Percentiles rank a stretch among this genome's conserved stretches.
These are phyloP conservation scores for Hippophae gyantsensis DNA, from an alignment of 306 rosid genomes.

Conservation along the genomic window DNA sequence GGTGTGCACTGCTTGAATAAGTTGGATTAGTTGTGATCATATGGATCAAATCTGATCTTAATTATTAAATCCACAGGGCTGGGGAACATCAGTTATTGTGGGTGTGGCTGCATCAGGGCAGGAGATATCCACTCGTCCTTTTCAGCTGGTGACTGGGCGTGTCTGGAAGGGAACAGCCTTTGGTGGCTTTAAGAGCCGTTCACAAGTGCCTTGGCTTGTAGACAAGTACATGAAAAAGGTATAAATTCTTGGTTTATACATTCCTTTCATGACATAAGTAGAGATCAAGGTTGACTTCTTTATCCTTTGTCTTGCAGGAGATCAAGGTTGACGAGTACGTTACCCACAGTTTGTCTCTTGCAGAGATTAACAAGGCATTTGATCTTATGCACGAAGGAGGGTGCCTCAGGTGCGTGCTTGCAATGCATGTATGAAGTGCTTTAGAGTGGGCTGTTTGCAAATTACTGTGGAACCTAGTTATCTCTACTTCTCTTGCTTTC, in stretches of 20 bases:
- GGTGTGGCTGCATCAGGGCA: conserved; percentile 95
- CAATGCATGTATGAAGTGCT: conserved; percentile 26
- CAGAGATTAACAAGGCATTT: conserved; percentile 82
- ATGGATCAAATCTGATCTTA: conserved; percentile 1
- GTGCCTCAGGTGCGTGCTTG: conserved; percentile 90
- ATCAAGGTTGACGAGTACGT: conserved; percentile 94
- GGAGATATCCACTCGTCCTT: conserved; percentile 86
- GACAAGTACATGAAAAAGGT: conserved; percentile 94
- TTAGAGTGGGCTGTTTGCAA: background rate
- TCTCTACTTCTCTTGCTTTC: background rate
- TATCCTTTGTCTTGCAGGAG: conserved; percentile 52
- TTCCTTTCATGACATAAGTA: background rate
- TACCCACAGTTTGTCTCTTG: conserved; percentile 67
- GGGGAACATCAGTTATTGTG: conserved; percentile 93
- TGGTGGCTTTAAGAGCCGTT: conserved; percentile 93
- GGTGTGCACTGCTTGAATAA: conserved; percentile 29
- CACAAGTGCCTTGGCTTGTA: conserved; percentile 96
- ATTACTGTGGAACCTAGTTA: conserved; percentile 10
- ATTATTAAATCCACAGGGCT: conserved; percentile 48
- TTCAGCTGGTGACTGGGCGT: conserved; percentile 95
- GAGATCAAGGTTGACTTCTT: background rate
- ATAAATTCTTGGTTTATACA: background rate
- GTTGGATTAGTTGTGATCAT: conserved; percentile 9
- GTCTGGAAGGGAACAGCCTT: conserved; percentile 99
- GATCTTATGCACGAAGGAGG: conserved; percentile 82